Evolutionary conservation across 2,329 filamentous ascomycete species (phyloP).

Genomic region (Colletotrichum sp.): DNA sequence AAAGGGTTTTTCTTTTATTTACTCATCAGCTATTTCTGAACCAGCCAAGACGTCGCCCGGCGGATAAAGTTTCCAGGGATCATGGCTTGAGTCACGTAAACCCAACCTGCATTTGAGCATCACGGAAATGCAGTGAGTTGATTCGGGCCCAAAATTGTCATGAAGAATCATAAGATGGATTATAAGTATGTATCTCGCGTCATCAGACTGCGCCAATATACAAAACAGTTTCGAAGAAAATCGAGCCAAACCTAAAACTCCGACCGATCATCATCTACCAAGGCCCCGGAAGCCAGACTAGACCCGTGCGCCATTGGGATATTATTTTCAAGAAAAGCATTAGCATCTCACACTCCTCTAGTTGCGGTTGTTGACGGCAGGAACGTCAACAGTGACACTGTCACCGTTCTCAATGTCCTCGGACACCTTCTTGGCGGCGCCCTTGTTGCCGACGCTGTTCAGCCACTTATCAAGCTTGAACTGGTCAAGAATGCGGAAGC

Average conservation of each 20-base stretch:
- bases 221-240: neutral
- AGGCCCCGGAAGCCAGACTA: neutral
- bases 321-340: neutral
- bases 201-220: neutral
- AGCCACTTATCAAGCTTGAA: slow-evolving; percentile 23
- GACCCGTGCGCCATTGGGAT: neutral
- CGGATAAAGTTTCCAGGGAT: neutral
- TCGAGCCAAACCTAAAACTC: neutral
- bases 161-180: neutral
- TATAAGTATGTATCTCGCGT: neutral
- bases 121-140: neutral
- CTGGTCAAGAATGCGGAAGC: slow-evolving; percentile 14
- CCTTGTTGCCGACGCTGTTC: slow-evolving; percentile 21
- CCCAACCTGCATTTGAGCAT: neutral
- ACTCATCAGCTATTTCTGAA: neutral
- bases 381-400: slow-evolving; percentile 1
- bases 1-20: fast-evolving
- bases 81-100: neutral
- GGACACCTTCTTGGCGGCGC: slow-evolving; percentile 14
- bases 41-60: neutral
- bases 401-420: slow-evolving; percentile 17
- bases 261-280: neutral
- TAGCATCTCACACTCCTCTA: neutral
- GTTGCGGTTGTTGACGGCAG: slow-evolving; percentile 2
- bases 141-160: neutral